phyloP scores from a whole-genome alignment of 1,284 basidiomycete species.

The Moniliophthora roreri region DNA sequence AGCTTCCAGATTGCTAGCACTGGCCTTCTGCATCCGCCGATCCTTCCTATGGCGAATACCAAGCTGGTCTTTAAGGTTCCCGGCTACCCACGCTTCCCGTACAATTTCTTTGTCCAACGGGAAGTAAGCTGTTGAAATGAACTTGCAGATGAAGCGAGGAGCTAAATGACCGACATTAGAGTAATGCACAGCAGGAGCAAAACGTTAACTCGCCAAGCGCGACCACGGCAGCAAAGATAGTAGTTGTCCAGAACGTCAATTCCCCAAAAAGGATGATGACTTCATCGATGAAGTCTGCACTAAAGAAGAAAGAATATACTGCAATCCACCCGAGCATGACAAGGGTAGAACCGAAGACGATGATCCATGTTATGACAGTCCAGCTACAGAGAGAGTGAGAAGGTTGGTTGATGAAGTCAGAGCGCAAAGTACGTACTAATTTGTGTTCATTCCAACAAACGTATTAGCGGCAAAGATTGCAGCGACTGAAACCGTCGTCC shows the following conservation, averaged over 20 bases:
- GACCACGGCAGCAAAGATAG: constrained; percentile 66
- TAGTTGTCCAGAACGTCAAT: constrained; percentile 80
- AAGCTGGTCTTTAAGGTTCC: constrained; percentile 81
- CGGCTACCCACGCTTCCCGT: constrained; percentile 86
- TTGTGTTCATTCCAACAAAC: constrained; percentile 86
- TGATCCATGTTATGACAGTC: constrained; percentile 84
- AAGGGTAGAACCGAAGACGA: constrained; percentile 78
- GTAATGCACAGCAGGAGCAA: constrained; percentile 16
- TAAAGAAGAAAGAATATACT: constrained; percentile 78
- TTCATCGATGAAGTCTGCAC: constrained; percentile 72
- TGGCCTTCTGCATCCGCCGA: constrained; percentile 27
- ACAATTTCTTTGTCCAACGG: constrained; percentile 85
- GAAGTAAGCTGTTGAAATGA: constrained; percentile 59
- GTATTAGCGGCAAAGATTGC: constrained; percentile 88
- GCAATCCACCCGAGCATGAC: constrained; percentile 85
- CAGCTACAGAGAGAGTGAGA: constrained; percentile 51
- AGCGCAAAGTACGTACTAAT: constrained; percentile 64
- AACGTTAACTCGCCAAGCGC: constrained; percentile 62
- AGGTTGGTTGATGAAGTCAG: constrained; percentile 14
- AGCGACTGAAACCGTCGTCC: constrained; percentile 87
- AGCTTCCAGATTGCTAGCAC: constrained; percentile 45
- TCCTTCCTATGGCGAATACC: constrained; percentile 67
- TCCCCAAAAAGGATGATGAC: constrained; percentile 75
- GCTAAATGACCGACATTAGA: constrained; percentile 37
- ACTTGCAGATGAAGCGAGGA: constrained; percentile 75